Conservation (phyloP, 2,329 filamentous ascomycete species). For the Apiospora koreana region DNA sequence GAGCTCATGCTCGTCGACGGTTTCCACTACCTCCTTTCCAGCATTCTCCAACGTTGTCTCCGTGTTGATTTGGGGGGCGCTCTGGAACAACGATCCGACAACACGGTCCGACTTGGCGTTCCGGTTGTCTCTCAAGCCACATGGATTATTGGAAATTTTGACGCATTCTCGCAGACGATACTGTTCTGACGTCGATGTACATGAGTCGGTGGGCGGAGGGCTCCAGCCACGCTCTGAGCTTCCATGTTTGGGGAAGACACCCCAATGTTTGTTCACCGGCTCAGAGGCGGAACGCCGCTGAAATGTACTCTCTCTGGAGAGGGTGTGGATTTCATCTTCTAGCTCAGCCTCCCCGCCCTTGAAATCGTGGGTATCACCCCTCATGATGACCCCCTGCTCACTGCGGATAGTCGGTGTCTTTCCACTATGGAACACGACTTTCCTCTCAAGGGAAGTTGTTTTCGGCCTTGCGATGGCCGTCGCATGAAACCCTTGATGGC, state of each 20-base stretch:
- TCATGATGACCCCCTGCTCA: slow-evolving; percentile 33
- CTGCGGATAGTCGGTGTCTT: slow-evolving; percentile 31
- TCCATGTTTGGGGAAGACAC: background rate
- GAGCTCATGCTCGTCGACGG: background rate
- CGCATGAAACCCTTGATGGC: slow-evolving; percentile 24
- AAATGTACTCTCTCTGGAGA: slow-evolving; percentile 18
- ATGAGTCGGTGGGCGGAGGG: background rate
- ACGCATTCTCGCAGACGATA: background rate
- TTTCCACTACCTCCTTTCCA: background rate
- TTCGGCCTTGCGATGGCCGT: slow-evolving; percentile 26
- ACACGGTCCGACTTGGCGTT: background rate
- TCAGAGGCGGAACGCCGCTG: background rate
- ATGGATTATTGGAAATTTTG: background rate
- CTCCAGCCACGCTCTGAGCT: background rate
- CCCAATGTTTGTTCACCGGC: background rate
- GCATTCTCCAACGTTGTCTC: background rate
- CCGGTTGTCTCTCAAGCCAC: background rate
- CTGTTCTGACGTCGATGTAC: background rate
- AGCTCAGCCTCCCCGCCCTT: background rate
- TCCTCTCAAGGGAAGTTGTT: slow-evolving; percentile 26
- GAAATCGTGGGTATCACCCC: slow-evolving; percentile 18
- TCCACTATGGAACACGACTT: slow-evolving; percentile 29
- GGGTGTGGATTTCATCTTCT: background rate
- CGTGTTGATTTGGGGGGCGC: background rate
- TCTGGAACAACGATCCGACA: background rate